Evolutionary conservation across 495 filamentous ascomycete genomes (phyloP), one percentile per base, ranked within the genome.

Genomic region (Aspergillus nanangensis): DNA sequence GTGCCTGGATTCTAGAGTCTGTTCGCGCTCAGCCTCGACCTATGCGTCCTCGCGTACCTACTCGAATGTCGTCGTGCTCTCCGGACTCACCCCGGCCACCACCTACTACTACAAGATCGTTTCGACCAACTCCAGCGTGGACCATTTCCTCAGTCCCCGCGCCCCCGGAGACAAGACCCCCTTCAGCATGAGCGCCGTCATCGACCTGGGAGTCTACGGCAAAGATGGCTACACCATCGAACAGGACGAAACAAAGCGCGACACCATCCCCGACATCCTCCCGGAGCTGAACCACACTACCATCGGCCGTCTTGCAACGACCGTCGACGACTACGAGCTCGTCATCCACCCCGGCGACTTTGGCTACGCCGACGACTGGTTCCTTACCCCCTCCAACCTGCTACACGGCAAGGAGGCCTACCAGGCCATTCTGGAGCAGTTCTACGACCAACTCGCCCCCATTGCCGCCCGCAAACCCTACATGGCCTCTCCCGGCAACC

Each of bases 231-330:
- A 63, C 62, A 83, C 79, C 2, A 70, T 72, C 38, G 34, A 69
- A 36, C 56, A 54, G 45, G 65, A 75, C 44, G 58, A 66, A 47
- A 60, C 62, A n/a, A 81, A 78, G 58, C 63, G 69, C 22, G 76
- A 79, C 48, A 67, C 61, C 2, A 78, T 76, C 38, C 78, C 78
- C 0, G 48, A 51, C 17, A 57, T 82, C 31, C 56, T 75, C 17
- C 80, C 80, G 3, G 71, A 70, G n/a, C 65, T 82, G 4, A 80
- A 82, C 62, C 78, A 82, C 58, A 78, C 75, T 15, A 84, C 80
- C 32, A 82, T 82, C 50, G 70, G 65, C 17, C 73, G 72, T 17
- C 68, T 84, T 0, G 78, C 77, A 1, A 50, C 59, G 5, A 81
- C 72, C 3, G 64, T 79, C 31, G 57, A 82, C 37, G 68, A 77